Percentiles rank a stretch among this genome's conserved stretches.
These are phyloP conservation scores for Solanum piurae DNA, from an alignment of 257 asterid genomes.

Conservation along the genomic window DNA sequence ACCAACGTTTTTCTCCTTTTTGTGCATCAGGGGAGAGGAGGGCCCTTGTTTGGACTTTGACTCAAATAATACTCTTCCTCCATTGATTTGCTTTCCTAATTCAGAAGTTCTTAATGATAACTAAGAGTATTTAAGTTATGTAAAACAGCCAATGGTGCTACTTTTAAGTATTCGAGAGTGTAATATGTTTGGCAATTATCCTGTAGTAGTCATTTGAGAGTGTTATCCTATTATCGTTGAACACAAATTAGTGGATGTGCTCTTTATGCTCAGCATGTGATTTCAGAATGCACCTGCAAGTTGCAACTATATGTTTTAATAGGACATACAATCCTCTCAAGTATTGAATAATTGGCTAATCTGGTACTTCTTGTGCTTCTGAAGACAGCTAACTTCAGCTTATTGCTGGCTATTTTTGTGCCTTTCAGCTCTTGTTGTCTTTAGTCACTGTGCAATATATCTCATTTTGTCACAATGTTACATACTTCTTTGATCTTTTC, in stretches of 20 bases:
- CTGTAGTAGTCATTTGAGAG: background rate
- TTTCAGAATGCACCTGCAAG: background rate
- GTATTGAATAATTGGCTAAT: background rate
- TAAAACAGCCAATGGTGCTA: background rate
- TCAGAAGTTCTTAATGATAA: background rate
- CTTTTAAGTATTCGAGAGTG: background rate
- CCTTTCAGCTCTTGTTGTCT: background rate
- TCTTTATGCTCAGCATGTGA: background rate
- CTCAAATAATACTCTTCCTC: background rate
- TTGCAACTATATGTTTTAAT: background rate
- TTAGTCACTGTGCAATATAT: background rate
- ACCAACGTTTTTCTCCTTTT: background rate
- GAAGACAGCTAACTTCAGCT: background rate
- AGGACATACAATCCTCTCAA: background rate
- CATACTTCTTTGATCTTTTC: background rate
- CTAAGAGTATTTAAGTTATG: background rate
- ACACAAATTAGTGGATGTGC: background rate
- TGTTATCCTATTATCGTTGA: background rate
- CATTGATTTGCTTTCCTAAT: background rate
- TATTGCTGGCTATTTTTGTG: background rate
- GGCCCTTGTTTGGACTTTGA: background rate
- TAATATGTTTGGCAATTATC: background rate
- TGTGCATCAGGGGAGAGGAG: background rate
- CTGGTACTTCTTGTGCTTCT: background rate
- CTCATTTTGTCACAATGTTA: background rate